Conservation (phyloP, 139 green algal species). For the Coelastrella sp. region DNA sequence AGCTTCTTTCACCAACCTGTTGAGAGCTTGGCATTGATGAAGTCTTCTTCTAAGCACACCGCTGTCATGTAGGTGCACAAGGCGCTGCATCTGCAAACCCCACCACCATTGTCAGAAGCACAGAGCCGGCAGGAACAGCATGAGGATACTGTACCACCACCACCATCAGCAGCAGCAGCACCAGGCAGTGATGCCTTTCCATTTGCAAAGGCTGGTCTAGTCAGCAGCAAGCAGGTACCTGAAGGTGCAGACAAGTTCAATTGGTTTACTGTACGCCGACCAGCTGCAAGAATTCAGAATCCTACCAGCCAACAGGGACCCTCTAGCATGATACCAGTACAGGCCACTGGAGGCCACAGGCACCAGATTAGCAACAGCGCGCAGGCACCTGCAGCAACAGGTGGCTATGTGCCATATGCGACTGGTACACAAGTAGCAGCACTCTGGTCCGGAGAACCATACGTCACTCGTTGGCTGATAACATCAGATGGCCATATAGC, state of each 20-base stretch:
- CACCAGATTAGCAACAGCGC: background rate
- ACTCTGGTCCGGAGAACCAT: background rate
- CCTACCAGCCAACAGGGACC: background rate
- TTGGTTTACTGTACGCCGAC: background rate
- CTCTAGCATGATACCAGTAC: background rate
- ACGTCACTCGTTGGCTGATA: background rate
- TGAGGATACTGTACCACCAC: slow-evolving; percentile 17
- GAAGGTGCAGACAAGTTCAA: slow-evolving; percentile 19
- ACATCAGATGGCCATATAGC: background rate
- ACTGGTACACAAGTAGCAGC: background rate
- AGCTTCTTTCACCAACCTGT: too few relatives aligned
- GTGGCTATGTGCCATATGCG: background rate
- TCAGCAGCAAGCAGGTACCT: slow-evolving; percentile 6
- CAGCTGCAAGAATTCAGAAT: too few relatives aligned
- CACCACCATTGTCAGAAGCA: background rate
- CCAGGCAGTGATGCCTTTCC: background rate
- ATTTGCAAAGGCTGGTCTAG: slow-evolving; percentile 21
- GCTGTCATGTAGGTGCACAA: slow-evolving; percentile 29
- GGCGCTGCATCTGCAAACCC: background rate
- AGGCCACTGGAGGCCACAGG: background rate
- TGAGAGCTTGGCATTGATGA: too few relatives aligned
- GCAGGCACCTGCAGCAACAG: background rate
- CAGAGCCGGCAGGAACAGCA: too few relatives aligned
- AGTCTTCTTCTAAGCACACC: too few relatives aligned
- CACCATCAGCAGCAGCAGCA: slow-evolving; percentile 28